Base-by-base conservation (phyloP, 2,329 filamentous ascomycete species). In the Didymella lethalis region DNA sequence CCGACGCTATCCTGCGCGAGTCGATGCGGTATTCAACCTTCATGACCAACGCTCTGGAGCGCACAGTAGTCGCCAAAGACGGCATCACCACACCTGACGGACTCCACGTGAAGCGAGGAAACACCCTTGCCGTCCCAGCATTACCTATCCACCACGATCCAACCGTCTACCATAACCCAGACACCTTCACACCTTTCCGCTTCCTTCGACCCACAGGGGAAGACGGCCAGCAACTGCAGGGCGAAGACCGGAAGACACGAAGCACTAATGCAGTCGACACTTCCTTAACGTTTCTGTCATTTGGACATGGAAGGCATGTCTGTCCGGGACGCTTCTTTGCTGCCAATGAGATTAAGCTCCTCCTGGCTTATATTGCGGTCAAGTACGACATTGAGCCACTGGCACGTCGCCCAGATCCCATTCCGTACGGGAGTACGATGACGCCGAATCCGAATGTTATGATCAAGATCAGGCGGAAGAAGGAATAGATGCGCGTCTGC, bases 1-100 rank as follows among this genome's bases (percentile, higher is more conserved):
- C 36, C 4, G 48, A 50, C n/a, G 34, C 36, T 14, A 31, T 50
- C 36, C 12, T 50, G 7, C 36, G 36, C 48, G 48, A 43, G 29
- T 50, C 36, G 26, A 50, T 50, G 36, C 36, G 48, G 2, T 50
- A 43, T n/a, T 50, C 48, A 7, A 20, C 36, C 8, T 50, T 50
- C 16, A 50, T 50, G 48, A 43, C 48, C 40, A 18, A 12, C 16
- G 23, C 40, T 4, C n/a, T 43, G 20, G n/a, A 43, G 18, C 40
- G 40, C 23, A 43, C 40, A 43, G 40, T 43, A 7, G 40, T 43
- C 7, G 40, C 40, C 40, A 25, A 18, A 26, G 40, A 43, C 26
- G 40, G 40, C 23, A 26, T 43, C 40, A 43, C 40, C 12, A 43
- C 40, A 6, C 40, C 40, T 25, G 34, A 28, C n/a, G 48, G 36